Conservation (phyloP, 2,329 filamentous ascomycete genomes). For the Aspergillus sp. region DNA sequence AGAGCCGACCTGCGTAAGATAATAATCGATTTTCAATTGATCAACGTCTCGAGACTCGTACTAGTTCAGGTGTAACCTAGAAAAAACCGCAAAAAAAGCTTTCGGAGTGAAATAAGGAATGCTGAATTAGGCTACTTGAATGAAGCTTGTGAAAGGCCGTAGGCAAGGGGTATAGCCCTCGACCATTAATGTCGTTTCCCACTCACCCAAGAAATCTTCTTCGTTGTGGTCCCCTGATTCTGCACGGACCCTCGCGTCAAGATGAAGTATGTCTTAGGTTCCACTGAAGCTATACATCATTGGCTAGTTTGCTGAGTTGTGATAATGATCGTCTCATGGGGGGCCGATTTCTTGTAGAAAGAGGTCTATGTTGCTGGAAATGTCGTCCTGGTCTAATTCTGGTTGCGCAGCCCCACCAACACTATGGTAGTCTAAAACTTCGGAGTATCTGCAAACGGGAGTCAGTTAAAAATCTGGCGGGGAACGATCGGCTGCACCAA, state of each 20-base stretch:
- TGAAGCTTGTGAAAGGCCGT: neutral
- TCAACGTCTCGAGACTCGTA: neutral
- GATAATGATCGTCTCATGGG: neutral
- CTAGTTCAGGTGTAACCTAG: neutral
- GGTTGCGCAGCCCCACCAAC: slow-evolving; percentile 50
- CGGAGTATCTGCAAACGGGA: slow-evolving; percentile 72
- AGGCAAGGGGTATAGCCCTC: neutral
- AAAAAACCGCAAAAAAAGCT: neutral
- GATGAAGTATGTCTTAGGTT: neutral
- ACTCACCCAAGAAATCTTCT: neutral
- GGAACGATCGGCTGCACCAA: slow-evolving; percentile 46
- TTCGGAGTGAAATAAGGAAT: neutral
- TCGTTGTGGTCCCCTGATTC: neutral
- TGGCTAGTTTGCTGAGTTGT: neutral
- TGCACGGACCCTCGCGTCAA: neutral
- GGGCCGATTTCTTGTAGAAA: neutral
- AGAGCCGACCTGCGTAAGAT: neutral
- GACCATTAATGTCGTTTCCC: neutral
- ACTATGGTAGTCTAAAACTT: slow-evolving; percentile 98
- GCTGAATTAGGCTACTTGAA: neutral
- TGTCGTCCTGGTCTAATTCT: neutral
- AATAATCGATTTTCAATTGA: neutral
- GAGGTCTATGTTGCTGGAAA: neutral
- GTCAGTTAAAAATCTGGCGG: neutral
- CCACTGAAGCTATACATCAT: neutral